These are phyloP conservation scores for Aspergillus ochraceus DNA, from an alignment of 2,329 filamentous ascomycete species.

Conservation along the genomic window DNA sequence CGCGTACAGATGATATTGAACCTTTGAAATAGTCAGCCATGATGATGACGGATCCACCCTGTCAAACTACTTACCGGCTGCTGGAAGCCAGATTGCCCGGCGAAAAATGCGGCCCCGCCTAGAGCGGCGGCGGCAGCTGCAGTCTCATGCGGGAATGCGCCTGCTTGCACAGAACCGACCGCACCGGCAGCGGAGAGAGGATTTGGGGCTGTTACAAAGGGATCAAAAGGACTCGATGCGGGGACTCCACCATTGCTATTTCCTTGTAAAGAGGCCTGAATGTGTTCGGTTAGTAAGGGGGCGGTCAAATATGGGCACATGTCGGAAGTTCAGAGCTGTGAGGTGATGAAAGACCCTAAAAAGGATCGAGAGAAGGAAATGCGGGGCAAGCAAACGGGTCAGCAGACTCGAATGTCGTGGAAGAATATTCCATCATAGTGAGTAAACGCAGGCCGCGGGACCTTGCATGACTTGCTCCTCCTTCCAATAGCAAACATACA, in stretches of 20 bases:
- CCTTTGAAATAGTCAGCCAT: constrained; percentile 42
- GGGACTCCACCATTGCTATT: constrained; percentile 55
- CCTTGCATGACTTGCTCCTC: neutral
- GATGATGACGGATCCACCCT: too few relatives aligned
- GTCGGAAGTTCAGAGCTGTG: neutral
- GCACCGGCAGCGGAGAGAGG: constrained; percentile 50
- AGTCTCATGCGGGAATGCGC: constrained; percentile 77
- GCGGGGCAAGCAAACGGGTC: neutral
- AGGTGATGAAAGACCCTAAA: neutral
- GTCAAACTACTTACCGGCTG: constrained; percentile 58
- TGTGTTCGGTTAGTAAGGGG: constrained; percentile 16
- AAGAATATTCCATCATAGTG: neutral
- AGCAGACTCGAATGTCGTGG: neutral
- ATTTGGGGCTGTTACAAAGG: constrained; percentile 62
- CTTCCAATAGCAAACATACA: neutral
- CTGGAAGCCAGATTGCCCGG: constrained; percentile 57
- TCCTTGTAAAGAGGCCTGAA: constrained; percentile 37
- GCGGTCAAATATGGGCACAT: neutral
- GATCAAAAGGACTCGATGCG: constrained; percentile 57
- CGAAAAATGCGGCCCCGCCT: constrained; percentile 66
- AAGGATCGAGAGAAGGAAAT: neutral
- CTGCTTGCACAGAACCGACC: constrained; percentile 54
- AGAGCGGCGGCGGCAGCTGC: constrained; percentile 48
- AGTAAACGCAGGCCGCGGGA: neutral
- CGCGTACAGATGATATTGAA: constrained; percentile 91